Evolutionary conservation across 2,329 filamentous ascomycete genomes (phyloP).

Genomic region (Tolypocladium album): DNA sequence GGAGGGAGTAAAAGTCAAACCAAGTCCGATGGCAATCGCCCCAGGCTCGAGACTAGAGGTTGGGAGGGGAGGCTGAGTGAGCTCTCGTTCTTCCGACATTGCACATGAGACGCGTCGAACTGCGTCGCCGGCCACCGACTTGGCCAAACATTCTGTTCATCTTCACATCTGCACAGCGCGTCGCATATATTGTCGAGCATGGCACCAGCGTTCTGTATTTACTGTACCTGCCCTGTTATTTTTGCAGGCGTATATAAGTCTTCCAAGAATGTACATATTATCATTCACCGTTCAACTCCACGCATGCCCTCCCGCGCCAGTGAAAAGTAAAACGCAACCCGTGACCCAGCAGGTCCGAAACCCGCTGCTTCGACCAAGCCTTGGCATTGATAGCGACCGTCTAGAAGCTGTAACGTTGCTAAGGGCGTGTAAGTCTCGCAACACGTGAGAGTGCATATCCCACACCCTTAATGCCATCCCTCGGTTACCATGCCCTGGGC

Average conservation of each 20-base stretch:
- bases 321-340: not conserved
- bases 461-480: slow-evolving; percentile 18
- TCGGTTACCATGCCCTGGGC: slow-evolving; percentile 50
- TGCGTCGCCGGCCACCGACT: not conserved
- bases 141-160: not conserved
- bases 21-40: not conserved
- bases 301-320: not conserved
- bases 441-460: not conserved
- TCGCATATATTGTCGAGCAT: not conserved
- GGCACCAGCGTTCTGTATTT: not conserved
- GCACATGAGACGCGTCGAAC: not conserved
- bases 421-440: not conserved
- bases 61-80: not conserved
- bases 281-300: not conserved
- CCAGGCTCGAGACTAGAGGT: too few relatives aligned
- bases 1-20: too few relatives aligned
- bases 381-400: not conserved
- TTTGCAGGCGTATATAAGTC: not conserved
- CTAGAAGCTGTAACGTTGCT: too few relatives aligned
- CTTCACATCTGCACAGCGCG: not conserved
- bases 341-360: not conserved
- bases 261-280: not conserved
- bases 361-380: not conserved
- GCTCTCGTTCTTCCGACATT: not conserved
- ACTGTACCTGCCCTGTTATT: not conserved